These are phyloP conservation scores for Cyclostephanos tholiformis DNA, from an alignment of 108 stramenopile species.

Conservation along the genomic window DNA sequence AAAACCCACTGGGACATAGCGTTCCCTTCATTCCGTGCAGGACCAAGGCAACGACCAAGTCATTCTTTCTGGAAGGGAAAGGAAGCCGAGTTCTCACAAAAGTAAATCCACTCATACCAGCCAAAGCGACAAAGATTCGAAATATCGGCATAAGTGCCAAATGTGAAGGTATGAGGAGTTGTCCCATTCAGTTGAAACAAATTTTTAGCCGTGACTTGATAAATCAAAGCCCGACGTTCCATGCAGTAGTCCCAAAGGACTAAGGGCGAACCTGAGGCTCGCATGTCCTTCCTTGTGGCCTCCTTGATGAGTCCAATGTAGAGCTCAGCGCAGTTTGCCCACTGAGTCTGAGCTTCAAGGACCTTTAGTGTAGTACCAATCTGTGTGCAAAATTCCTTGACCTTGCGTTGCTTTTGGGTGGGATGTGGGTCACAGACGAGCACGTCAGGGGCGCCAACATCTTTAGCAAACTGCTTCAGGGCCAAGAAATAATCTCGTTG, in stretches of 20 bases:
- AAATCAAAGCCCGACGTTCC: constrained; percentile 25
- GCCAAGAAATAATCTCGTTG: constrained; percentile 27
- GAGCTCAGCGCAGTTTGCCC: constrained; percentile 40
- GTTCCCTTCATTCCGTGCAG: constrained; percentile 28
- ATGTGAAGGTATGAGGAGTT: constrained; percentile 22
- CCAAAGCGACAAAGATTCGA: constrained; percentile 37
- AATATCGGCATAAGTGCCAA: constrained; percentile 24
- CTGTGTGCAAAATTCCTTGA: constrained; percentile 6
- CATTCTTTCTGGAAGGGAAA: constrained; percentile 1
- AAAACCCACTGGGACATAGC: constrained; percentile 46
- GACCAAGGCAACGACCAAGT: constrained; percentile 37
- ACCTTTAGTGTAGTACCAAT: constrained; percentile 32
- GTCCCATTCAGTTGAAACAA: constrained; percentile 26
- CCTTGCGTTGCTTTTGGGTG: constrained; percentile 16
- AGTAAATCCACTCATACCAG: constrained; percentile 49
- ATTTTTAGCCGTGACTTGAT: constrained; percentile 32
- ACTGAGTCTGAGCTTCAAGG: constrained; percentile 23
- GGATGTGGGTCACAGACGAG: constrained; percentile 18
- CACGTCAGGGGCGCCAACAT: constrained; percentile 39
- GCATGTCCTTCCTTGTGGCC: constrained; percentile 35
- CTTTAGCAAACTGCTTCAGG: constrained; percentile 34
- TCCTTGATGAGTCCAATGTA: constrained; percentile 41
- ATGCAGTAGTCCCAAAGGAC: too few relatives aligned
- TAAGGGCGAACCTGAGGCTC: background rate
- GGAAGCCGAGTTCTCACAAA: constrained; percentile 5